Base-by-base conservation (phyloP, 768 basidiomycete species). In the Trametes villosa region DNA sequence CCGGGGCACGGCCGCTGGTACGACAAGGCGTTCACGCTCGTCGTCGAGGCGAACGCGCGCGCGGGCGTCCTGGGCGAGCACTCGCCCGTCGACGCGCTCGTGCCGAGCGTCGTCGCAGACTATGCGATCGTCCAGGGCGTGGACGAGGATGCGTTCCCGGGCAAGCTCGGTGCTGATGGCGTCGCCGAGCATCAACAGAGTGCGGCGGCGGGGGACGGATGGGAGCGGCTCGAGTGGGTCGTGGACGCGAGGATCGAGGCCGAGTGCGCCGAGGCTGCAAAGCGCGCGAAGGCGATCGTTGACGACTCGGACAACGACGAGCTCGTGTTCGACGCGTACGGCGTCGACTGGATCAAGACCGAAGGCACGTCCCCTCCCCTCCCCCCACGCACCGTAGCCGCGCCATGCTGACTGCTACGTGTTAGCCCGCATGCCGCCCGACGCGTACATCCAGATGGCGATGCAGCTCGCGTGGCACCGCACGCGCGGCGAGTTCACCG, bases 61-160 rank as follows among this genome's bases (percentile, higher is more conserved):
- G 91, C 92, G 7, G 92, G 94, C 38, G 89, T 91, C 41, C 85
- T 86, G 68, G 96, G 96, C 5, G 96, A 98, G 75, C 95, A 96
- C 71, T 91, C 92, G 0, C 88, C 92, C 0, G 88, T 88, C 59
- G 96, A 97, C 63, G 96, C 95, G 1, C 78, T 98, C 15, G 86
- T 96, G 2, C 95, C 95, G 0, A 92, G 91, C 62, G 89, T 94
- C 48, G 86, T 91, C 9, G 86, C 86, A 31, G 94, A 97, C 65
- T 96, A 92, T 66, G 87, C 87, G 1, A 76, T 97, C 36, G 83
- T 85, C 0, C 81, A 90, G 66, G 84, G 84, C 9, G 78, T 95
- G 12, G 85, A 90, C 57, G 65, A 72, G 18, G 71, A 77, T 8
- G 72, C 75, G 18, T 84, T 88, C 65, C 24, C 46, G 1, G 52